Evolutionary conservation across 1,284 basidiomycete species (phyloP).

Genomic region (Apiotrichum gamsii): DNA sequence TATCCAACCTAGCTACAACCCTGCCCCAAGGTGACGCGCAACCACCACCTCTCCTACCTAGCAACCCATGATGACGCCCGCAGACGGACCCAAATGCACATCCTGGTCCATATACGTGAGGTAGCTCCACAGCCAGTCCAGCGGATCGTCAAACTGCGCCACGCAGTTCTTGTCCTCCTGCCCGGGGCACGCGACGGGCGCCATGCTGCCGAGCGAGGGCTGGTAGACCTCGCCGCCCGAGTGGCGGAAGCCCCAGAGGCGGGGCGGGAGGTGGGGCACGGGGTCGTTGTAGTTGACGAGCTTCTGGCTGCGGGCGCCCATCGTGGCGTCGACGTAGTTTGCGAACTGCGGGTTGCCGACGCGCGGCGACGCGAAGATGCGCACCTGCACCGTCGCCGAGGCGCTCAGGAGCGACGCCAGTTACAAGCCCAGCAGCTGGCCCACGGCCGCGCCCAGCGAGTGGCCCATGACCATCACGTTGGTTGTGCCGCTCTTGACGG

Average conservation of each 20-base stretch:
- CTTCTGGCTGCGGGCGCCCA: constrained; percentile 12
- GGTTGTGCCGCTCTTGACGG: not conserved
- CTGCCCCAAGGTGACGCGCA: too few species aligned
- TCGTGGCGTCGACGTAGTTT: constrained; percentile 20
- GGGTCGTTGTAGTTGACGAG: constrained; percentile 25
- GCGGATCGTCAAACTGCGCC: not conserved
- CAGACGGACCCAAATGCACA: constrained; percentile 7
- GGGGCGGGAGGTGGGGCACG: constrained; percentile 24
- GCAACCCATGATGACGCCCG: constrained; percentile 5
- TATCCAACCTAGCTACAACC: too few species aligned
- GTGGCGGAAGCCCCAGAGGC: constrained; percentile 19
- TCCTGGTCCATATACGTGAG: not conserved
- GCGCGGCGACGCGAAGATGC: constrained; percentile 21
- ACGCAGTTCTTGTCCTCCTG: constrained; percentile 17
- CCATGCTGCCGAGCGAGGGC: not conserved
- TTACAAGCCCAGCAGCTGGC: constrained; percentile 12
- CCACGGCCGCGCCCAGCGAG: constrained; percentile 21
- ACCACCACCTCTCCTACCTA: too few species aligned
- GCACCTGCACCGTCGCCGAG: constrained; percentile 3
- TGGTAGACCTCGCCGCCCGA: constrained; percentile 23
- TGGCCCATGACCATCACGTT: constrained; percentile 24
- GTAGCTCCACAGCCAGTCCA: not conserved
- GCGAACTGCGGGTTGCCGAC: constrained; percentile 25
- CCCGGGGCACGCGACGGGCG: constrained; percentile 16
- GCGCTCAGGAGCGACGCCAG: constrained; percentile 10